Conservation (phyloP, 768 basidiomycete species). For the Dictyophora rubrovolvata region DNA sequence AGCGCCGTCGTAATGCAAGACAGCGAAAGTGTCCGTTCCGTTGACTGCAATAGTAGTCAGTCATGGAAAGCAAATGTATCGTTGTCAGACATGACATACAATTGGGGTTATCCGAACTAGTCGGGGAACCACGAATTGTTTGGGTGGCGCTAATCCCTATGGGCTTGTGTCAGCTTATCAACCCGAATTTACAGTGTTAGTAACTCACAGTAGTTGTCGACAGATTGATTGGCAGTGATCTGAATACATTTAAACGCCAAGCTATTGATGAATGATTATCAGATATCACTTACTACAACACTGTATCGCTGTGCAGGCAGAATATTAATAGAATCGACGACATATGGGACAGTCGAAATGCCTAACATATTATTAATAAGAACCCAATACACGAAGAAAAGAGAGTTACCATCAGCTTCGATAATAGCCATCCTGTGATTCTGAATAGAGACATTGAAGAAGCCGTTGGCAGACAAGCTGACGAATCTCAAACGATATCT, state of each 20-base stretch:
- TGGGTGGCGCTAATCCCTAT: conserved; percentile 10
- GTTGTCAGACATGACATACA: not conserved
- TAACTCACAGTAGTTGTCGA: conserved; percentile 18
- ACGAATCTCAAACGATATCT: conserved; percentile 2
- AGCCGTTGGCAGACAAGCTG: conserved; percentile 9
- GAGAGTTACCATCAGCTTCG: conserved; percentile 17
- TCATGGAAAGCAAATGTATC: not conserved
- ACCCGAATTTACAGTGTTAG: not conserved
- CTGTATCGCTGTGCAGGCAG: conserved; percentile 26
- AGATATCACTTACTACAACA: conserved; percentile 15
- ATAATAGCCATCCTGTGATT: conserved; percentile 20
- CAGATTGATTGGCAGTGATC: conserved; percentile 15
- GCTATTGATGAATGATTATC: not conserved
- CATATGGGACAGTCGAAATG: conserved; percentile 12
- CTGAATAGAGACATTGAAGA: conserved; percentile 35
- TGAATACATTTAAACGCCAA: not conserved
- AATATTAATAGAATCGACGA: conserved; percentile 17
- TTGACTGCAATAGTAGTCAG: conserved; percentile 21
- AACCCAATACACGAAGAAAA: too few relatives aligned
- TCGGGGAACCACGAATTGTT: not conserved
- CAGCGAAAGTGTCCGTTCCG: conserved; percentile 26
- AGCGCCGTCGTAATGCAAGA: conserved; percentile 41
- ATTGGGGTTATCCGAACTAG: not conserved
- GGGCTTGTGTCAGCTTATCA: not conserved
- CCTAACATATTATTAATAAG: conserved; percentile 27